phyloP scores from a whole-genome alignment of 1,284 basidiomycete species.

The Trametes pubescens region DNA sequence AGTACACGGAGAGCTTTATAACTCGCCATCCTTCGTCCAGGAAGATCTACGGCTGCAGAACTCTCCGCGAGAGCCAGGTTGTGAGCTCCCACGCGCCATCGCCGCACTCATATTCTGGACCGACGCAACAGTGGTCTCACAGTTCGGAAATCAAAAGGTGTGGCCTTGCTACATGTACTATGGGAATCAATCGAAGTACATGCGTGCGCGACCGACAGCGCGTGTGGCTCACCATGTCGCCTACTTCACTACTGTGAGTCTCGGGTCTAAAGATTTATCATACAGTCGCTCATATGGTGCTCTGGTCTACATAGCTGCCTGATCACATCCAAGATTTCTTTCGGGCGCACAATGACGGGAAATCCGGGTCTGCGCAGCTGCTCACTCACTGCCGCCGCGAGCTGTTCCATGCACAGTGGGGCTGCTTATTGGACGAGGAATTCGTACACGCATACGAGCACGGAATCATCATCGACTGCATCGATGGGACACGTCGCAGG shows the following conservation, averaged over 20 bases:
- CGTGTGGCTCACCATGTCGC: constrained; percentile 38
- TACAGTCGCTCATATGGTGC: too few relatives aligned
- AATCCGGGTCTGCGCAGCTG: constrained; percentile 5
- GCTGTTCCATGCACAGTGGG: constrained; percentile 37
- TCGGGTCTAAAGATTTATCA: too few relatives aligned
- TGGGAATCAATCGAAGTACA: constrained; percentile 39
- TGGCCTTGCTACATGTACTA: constrained; percentile 28
- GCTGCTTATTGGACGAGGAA: constrained; percentile 35
- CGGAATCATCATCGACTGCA: constrained; percentile 39
- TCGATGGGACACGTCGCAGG: constrained; percentile 29
- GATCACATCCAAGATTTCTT: constrained; percentile 14
- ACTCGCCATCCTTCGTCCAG: constrained; percentile 28
- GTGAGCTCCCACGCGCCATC: constrained; percentile 27
- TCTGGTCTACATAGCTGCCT: constrained; percentile 11
- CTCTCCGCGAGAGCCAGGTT: constrained; percentile 24
- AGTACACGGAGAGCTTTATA: constrained; percentile 32
- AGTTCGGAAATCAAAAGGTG: constrained; percentile 30
- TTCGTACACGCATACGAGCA: constrained; percentile 39
- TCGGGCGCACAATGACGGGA: neutral
- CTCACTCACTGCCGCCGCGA: constrained; percentile 38
- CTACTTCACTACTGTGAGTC: constrained; percentile 41
- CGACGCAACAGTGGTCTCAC: constrained; percentile 31
- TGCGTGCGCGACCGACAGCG: constrained; percentile 28
- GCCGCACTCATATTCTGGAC: constrained; percentile 35
- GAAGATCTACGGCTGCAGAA: constrained; percentile 18